Conservation (phyloP, 495 filamentous ascomycete species). For the Tuber aestivum region DNA sequence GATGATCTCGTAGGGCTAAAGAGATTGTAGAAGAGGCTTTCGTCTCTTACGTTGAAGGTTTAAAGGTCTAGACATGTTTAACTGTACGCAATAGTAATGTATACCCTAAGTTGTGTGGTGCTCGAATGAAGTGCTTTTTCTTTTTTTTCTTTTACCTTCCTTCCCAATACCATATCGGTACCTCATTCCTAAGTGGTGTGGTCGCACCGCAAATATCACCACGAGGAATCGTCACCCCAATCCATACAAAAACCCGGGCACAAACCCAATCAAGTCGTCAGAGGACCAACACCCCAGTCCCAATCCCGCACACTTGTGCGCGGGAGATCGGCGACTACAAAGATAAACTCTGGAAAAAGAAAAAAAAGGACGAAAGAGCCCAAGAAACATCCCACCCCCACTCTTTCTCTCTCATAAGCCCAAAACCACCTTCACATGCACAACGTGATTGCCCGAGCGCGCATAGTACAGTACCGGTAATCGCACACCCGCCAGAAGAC, state of each 20-base stretch:
- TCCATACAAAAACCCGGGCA: not conserved
- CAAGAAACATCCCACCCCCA: not conserved
- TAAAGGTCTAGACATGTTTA: not conserved
- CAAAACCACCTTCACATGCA: too few relatives aligned
- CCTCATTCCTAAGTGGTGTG: not conserved
- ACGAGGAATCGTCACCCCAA: not conserved
- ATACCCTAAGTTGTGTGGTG: not conserved
- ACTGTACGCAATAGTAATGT: not conserved
- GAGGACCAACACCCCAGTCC: conserved; percentile 7
- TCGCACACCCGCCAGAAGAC: too few relatives aligned
- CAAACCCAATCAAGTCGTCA: not conserved
- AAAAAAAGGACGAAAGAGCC: not conserved
- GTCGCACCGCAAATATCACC: not conserved
- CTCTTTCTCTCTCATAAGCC: too few relatives aligned
- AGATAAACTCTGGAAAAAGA: not conserved
- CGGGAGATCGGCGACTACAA: conserved; percentile 33
- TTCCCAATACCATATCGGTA: not conserved
- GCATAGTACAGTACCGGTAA: too few relatives aligned
- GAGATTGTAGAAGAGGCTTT: conserved; percentile 21
- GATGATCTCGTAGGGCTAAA: conserved; percentile 40
- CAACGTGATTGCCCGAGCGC: too few relatives aligned
- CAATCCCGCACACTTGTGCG: conserved; percentile 8
- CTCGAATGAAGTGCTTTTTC: not conserved
- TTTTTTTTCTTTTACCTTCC: not conserved
- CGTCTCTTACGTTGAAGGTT: not conserved